Percentiles rank a stretch among this genome's conserved stretches.
Evolutionary conservation across 2,329 filamentous ascomycete genomes (phyloP).

Genomic region (Penicillium sp.): DNA sequence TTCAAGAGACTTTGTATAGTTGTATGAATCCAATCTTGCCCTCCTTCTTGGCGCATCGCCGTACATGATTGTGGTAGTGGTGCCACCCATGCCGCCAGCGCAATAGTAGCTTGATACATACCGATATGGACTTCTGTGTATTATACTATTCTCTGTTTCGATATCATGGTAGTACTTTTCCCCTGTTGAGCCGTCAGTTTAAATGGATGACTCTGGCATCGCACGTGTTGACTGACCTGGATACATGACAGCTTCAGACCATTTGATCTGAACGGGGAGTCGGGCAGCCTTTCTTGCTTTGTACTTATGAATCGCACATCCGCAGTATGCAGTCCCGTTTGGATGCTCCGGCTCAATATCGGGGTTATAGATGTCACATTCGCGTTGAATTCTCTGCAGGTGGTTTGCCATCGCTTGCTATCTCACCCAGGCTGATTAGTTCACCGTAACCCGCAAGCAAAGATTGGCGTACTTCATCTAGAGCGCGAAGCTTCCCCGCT

Average conservation of each 20-base stretch:
- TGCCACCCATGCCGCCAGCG: background rate
- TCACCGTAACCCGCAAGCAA: background rate
- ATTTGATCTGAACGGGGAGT: conserved; percentile 41
- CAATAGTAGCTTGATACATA: background rate
- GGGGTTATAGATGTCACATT: conserved; percentile 45
- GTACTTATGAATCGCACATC: conserved; percentile 45
- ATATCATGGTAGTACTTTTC: conserved; percentile 35
- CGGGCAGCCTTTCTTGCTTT: conserved; percentile 37
- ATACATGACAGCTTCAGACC: conserved; percentile 51
- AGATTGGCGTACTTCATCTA: conserved; percentile 29
- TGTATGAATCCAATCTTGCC: conserved; percentile 29
- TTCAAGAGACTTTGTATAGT: conserved; percentile 35
- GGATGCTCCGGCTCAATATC: conserved; percentile 53
- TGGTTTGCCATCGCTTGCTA: conserved; percentile 47
- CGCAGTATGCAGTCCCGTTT: conserved; percentile 37
- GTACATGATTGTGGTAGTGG: background rate
- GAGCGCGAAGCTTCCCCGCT: conserved; percentile 39
- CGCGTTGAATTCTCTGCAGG: conserved; percentile 42
- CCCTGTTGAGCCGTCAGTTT: conserved; percentile 20
- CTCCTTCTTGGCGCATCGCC: conserved; percentile 3
- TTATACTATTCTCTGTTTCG: conserved; percentile 7
- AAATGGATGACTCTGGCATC: background rate
- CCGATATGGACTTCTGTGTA: conserved; percentile 38
- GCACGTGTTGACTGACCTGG: conserved; percentile 21
- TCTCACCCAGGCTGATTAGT: background rate